Base-by-base conservation (phyloP, 129 eudicot species). In the Centella asiatica region DNA sequence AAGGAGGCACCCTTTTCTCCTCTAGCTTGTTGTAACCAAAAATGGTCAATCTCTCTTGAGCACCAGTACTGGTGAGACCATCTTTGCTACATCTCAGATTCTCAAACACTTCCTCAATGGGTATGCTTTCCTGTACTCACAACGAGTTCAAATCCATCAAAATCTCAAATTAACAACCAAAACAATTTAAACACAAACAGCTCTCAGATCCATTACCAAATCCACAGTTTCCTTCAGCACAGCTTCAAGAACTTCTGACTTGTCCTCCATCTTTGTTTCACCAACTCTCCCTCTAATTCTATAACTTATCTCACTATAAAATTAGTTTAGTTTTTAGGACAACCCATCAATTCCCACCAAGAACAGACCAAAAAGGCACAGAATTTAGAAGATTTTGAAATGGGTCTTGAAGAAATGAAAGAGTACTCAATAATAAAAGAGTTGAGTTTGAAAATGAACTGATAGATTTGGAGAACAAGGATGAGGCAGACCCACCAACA, bases 21-120 rank as follows among this genome's bases (percentile, higher is more conserved):
- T 93, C 99, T 73, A 93, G 99, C 70, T 93, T 93, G 79, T 93
- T 93, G 80, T 85, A 72, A 25, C 99, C 99, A 76, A 93, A 93
- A 73, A 93, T 84, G 33, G 17, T 66, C 58, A 93, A 74, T 78
- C 99, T 84, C 65, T 93, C 95, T 57, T 85, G 77, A 93, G 99
- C 99, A 82, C 79, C 92, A 47, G 77, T 46, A 48, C 62, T 71
- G 4, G 92, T 74, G 42, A 93, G 96, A 53, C 99, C 99, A 42
- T 87, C 96, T 74, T 69, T 84, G 68, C 85, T 93, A 80, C 99
- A 87, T 82, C 99, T 93, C 82, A 93, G 74, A 85, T 84, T 93
- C 80, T 93, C 99, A 70, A 93, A 93, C 31, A 93, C 96, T 75
- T 93, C 99, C 65, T 93, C 99, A 77, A 87, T 79, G 49, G 99